A percentile compares a stretch with the other conserved stretches of the same genome.
phyloP scores from a whole-genome alignment of 2,329 filamentous ascomycete species.

The Diplocarpon rosae region DNA sequence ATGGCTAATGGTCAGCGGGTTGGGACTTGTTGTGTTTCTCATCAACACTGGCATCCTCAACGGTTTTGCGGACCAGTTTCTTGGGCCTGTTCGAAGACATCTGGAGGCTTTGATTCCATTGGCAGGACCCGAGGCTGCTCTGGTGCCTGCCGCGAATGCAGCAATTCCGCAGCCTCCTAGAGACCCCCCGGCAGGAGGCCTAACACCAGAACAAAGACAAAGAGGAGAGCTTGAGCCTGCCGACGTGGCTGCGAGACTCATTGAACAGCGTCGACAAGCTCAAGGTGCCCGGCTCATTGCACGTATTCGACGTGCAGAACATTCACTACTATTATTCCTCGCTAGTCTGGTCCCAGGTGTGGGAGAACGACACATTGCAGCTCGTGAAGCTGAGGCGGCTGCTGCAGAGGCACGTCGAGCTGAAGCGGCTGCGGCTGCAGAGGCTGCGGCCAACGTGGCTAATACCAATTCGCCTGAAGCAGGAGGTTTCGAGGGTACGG shows the following conservation, averaged over 20 bases:
- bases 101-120: conserved; percentile 48
- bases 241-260: conserved; percentile 42
- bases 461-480: conserved; percentile 5
- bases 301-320: conserved; percentile 44
- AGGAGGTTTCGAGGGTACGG: background rate
- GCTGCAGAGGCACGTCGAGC: conserved; percentile 22
- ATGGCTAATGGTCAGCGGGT: conserved; percentile 42
- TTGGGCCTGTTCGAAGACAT: conserved; percentile 46
- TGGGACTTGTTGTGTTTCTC: conserved; percentile 46
- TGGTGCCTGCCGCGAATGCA: conserved; percentile 25
- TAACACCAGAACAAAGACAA: conserved; percentile 6
- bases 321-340: conserved; percentile 50
- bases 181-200: conserved; percentile 1
- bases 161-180: conserved; percentile 19
- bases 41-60: conserved; percentile 49
- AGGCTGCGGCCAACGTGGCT: conserved; percentile 12
- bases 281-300: conserved; percentile 37
- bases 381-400: conserved; percentile 25
- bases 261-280: conserved; percentile 33
- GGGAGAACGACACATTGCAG: conserved; percentile 49
- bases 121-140: conserved; percentile 31
- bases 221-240: conserved; percentile 34
- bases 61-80: conserved; percentile 41
- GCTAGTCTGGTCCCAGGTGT: conserved; percentile 56
- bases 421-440: conserved; percentile 17